These are phyloP conservation scores for Apiotrichum domesticum DNA, from an alignment of 1,284 basidiomycete genomes.

Conservation along the genomic window DNA sequence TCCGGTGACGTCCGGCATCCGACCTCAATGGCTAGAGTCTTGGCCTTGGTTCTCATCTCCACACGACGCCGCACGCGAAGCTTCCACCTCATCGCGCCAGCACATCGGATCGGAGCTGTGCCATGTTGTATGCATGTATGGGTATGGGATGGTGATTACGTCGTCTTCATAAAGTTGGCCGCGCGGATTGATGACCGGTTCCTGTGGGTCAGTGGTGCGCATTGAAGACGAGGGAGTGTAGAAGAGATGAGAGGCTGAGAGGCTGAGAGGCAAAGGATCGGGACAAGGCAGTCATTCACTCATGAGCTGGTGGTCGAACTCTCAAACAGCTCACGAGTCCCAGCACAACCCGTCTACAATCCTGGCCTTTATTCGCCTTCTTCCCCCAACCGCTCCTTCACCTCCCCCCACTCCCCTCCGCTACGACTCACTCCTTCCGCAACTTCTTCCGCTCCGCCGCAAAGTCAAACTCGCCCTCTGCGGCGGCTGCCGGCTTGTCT, in stretches of 20 bases:
- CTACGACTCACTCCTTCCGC: conserved; percentile 34
- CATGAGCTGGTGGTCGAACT: too few relatives aligned
- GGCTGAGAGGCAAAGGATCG: too few relatives aligned
- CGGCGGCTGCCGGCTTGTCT: conserved; percentile 23
- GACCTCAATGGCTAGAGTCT: too few relatives aligned
- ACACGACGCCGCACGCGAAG: background rate
- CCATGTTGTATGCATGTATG: conserved; percentile 23
- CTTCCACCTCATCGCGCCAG: background rate
- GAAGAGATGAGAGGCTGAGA: too few relatives aligned
- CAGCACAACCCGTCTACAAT: too few relatives aligned
- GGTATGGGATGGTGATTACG: conserved; percentile 12
- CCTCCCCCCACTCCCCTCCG: background rate
- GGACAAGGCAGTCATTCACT: too few relatives aligned
- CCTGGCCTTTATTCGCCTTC: too few relatives aligned
- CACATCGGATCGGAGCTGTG: conserved; percentile 1
- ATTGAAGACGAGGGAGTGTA: too few relatives aligned
- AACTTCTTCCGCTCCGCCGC: conserved; percentile 37
- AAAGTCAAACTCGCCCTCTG: conserved; percentile 31
- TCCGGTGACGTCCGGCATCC: too few relatives aligned
- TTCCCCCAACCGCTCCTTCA: background rate
- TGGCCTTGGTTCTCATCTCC: too few relatives aligned
- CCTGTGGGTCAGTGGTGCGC: conserved; percentile 14
- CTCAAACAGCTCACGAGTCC: too few relatives aligned
- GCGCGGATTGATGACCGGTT: conserved; percentile 44
- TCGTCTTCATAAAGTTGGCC: conserved; percentile 41